Evolutionary conservation across 2,329 filamentous ascomycete genomes (phyloP), one percentile per base, ranked within the genome.

Genomic region (Colletotrichum sansevieriae): DNA sequence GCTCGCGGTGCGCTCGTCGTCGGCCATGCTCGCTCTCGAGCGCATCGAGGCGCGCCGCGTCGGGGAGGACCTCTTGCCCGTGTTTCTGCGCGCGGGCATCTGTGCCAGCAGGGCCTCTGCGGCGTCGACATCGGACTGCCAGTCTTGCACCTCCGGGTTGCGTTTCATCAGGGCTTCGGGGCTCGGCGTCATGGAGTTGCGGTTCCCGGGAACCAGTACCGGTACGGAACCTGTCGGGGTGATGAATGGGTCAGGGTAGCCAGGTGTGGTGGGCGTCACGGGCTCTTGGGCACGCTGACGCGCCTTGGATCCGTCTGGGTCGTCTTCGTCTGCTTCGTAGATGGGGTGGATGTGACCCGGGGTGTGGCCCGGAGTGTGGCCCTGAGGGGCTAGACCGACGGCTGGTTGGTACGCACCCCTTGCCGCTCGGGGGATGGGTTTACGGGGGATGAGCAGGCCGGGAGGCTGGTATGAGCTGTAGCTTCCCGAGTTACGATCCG

Each of bases 261-360:
- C 75, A 35, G 75, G 80, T 8, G 76, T 83, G 15, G 76, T 81
- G 18, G 76, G 79, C 63, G 78, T 83, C 15, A 54, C 72, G 13
- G 73, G 74, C 72, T 73, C 58, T 57, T 70, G 59, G 62, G 77
- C 68, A 5, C 18, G 49, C 3, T 49, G 25, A 7, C 55, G 46
- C 11, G 43, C 59, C 15, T 46, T 57, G 47, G 72, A 71, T 37
- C 74, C 73, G 46, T 77, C 73, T 1, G 77, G 75, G 7, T 83
- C 84, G 37, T 88, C 86, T 71, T 89, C 87, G 44, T 87, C 87
- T 9, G 85, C 86, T 71, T 89, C 87, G 71, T 87, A 83, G 68
- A 89, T 89, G 1, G 87, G 87, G 70, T 88, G 85, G 70, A 89
- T 89, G 2, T 77, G 79, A 4, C 82, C 82, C 0, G 81, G 75